phyloP scores from a whole-genome alignment of 768 basidiomycete genomes.

The Leucogyrophana mollusca region DNA sequence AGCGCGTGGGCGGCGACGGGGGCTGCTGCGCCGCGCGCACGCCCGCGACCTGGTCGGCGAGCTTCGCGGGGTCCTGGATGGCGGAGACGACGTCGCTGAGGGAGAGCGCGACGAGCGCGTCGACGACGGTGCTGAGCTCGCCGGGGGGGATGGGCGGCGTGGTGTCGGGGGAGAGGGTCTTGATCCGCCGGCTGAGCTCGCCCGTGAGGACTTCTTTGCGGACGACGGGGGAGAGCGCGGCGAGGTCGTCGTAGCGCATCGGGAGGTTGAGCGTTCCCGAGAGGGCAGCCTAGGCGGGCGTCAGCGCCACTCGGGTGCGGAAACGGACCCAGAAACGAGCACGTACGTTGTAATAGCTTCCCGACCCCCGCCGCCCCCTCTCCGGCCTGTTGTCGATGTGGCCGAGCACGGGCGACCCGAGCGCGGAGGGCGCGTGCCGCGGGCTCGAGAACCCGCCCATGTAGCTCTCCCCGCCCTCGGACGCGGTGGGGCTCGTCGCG shows the following conservation, averaged over 20 bases:
- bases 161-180: conserved; percentile 39
- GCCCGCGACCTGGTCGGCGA: conserved; percentile 60
- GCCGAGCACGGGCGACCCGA: conserved; percentile 56
- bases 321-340: not conserved
- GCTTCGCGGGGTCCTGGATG: conserved; percentile 66
- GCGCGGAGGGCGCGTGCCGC: conserved; percentile 45
- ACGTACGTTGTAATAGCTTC: conserved; percentile 82
- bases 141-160: conserved; percentile 45
- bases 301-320: conserved; percentile 6
- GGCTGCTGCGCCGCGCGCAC: conserved; percentile 39
- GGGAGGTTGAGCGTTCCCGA: conserved; percentile 77
- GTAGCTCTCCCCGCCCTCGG: conserved; percentile 78
- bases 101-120: conserved; percentile 66
- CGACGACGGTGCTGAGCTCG: conserved; percentile 66
- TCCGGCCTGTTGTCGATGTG: conserved; percentile 59
- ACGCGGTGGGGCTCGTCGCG: conserved; percentile 80
- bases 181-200: conserved; percentile 76
- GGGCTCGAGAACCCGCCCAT: conserved; percentile 70
- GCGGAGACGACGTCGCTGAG: conserved; percentile 75
- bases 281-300: conserved; percentile 63
- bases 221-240: conserved; percentile 81
- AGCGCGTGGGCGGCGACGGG: conserved; percentile 45
- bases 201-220: conserved; percentile 84
- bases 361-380: conserved; percentile 73
- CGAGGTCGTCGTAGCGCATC: conserved; percentile 85